Evolutionary conservation across 805 yeast species (phyloP), one percentile per base, ranked within the genome.

Genomic region (Teunomyces pallodes): DNA sequence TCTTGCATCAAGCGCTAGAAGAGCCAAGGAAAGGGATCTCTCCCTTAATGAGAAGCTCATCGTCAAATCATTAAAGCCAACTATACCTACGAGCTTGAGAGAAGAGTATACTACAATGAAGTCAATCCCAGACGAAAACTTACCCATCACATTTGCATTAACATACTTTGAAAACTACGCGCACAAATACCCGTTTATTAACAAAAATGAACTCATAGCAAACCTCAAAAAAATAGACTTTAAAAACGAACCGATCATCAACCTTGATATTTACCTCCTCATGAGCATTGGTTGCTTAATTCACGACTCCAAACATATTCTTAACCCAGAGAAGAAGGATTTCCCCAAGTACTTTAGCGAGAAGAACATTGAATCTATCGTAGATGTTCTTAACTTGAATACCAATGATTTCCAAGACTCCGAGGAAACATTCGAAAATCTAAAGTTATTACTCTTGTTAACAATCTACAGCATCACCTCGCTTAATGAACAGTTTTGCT

Each of bases 271-370:
- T 14, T 73, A 71, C 55, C 50, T 73, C 46, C 55, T 72, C 33
- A 54, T 73, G 62, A 62, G 72, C 46, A 67, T 70, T 20, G 76
- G 76, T 8, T 68, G 76, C 50, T 54, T 70, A 36, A 54, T 72
- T 5, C 59, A 63, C 48, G 76, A 71, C 51, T 54, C 66, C 13
- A 54, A 50, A 4, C 55, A 60, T 46, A 45, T 43, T 7, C 8
- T 24, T 3, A 54, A 62, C 39, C 53, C 52, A 43, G 50, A 59
- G 14, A 38, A 36, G 17, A 45, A 48, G 9, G 52, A 57, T 36
- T 73, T 67, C 54, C 46, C 51, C 4, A 52, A 56, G 12, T 62
- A 53, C 46, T 74, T 74, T 54, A 66, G 61, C 45, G 71, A 65
- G 42, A 58, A 60, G 27, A 56, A 54, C 35, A 60, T 73, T 13